Evolutionary conservation across 1,139 yeast species (phyloP), one percentile per base, ranked within the genome.

Genomic region (Meyerozyma carpophila): DNA sequence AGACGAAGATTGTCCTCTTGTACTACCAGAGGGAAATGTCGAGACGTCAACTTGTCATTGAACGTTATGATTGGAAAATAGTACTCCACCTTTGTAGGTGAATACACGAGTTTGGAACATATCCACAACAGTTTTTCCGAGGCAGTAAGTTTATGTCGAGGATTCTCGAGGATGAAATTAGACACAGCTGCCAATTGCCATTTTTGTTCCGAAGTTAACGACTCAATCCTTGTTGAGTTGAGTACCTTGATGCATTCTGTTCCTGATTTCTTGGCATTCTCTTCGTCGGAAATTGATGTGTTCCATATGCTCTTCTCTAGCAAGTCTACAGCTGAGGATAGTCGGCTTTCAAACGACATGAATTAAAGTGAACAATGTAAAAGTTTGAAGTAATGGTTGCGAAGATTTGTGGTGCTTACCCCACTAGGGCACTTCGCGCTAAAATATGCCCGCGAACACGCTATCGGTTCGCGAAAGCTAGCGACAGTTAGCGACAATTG

Each of bases 91-190:
- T 56, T 47, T 1, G 70, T 44, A 27, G 34, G 34, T 11, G 29
- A 27, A 31, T 31, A 31, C 7, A 31, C 34, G 10, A 31, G 16
- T 13, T 59, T 61, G 1, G 82, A 76, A 27, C 74, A 63, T 3
- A 75, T 48, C 84, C 84, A 79, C 3, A 54, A 37, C 3, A 76
- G 44, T 43, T 65, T 67, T 7, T 62, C 61, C 16, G 58, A 53
- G 20, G 55, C 34, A 4, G 50, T 37, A 13, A 50, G 32, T 37
- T 47, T 43, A 5, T 49, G 36, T 18, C 27, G 64, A 45, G 65
- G 65, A 13, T 51, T 48, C 3, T 50, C 39, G 39, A 67, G 46
- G 5, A 61, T 48, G 41, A 46, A 62, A 39, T 47, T 41, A 3
- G 69, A 63, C 8, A 64, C 38, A 8, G 39, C 40, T 16, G 49